phyloP scores from a whole-genome alignment of 257 asterid species.

The Solanum ossicruentum region DNA sequence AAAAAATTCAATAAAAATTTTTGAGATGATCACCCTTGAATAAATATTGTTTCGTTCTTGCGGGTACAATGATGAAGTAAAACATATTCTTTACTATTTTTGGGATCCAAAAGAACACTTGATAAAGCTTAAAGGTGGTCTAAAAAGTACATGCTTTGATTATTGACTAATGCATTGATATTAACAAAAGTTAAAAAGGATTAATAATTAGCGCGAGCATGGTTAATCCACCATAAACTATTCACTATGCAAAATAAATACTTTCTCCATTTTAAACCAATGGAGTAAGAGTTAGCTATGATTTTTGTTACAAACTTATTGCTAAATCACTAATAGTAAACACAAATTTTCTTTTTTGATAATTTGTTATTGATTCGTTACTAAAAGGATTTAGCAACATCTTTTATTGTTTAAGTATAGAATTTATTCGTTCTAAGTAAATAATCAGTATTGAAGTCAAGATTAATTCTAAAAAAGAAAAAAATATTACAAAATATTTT shows the following conservation, averaged over 20 bases:
- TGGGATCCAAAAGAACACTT: neutral
- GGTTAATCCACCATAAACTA: neutral
- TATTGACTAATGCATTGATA: neutral
- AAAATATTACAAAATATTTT: no score
- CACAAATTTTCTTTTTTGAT: neutral
- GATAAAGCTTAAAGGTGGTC: neutral
- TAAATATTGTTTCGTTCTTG: no score
- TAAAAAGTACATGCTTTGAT: neutral
- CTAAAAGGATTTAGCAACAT: neutral
- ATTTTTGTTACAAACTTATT: neutral
- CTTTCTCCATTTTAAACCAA: no score
- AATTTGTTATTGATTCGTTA: neutral
- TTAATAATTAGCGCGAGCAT: neutral
- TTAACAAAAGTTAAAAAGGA: neutral
- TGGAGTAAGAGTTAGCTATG: no score
- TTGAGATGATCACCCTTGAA: rapidly evolving
- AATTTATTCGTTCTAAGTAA: no score
- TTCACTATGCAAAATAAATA: neutral
- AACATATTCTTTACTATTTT: neutral
- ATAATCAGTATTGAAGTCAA: no score
- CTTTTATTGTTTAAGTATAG: neutral
- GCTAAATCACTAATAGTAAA: neutral
- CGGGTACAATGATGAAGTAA: neutral
- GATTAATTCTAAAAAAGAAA: no score
- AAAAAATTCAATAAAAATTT: no score